phyloP scores from a whole-genome alignment of 192 early-diverging fungal species.

The Rhizophagus clarus region DNA sequence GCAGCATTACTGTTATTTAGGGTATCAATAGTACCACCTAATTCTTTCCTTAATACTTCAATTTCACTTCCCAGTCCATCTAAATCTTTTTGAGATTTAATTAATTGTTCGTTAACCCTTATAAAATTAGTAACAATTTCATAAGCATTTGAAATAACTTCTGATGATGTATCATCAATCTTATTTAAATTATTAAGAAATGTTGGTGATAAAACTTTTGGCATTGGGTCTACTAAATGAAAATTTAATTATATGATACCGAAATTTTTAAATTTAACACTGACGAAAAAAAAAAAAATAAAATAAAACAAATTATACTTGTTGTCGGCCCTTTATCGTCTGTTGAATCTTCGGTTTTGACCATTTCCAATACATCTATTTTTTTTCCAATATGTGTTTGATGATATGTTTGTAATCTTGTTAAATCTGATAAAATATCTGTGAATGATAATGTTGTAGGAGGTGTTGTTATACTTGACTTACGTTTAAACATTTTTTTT shows the following conservation, averaged over 20 bases:
- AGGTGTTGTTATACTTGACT: neutral
- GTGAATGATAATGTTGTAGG: neutral
- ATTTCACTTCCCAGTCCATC: constrained; percentile 8
- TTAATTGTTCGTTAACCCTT: neutral
- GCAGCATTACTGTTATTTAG: neutral
- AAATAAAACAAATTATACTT: neutral
- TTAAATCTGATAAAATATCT: constrained; percentile 12
- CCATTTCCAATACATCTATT: constrained; percentile 4
- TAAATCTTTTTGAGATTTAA: neutral
- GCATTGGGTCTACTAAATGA: neutral
- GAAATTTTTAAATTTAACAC: neutral
- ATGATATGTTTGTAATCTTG: constrained; percentile 12
- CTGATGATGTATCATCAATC: neutral
- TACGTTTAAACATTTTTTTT: constrained; percentile 21
- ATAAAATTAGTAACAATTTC: constrained; percentile 13
- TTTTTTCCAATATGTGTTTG: constrained; percentile 5
- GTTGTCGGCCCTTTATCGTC: neutral
- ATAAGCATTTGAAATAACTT: neutral
- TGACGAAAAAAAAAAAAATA: too few relatives aligned
- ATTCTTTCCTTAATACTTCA: constrained; percentile 5
- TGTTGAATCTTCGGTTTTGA: neutral
- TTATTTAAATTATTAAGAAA: neutral
- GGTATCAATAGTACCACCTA: neutral
- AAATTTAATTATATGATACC: neutral
- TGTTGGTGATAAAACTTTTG: neutral